A percentile compares a stretch with the other conserved stretches of the same genome.
phyloP scores from a whole-genome alignment of 208 protist species.

The Leishmania lainsoni region DNA sequence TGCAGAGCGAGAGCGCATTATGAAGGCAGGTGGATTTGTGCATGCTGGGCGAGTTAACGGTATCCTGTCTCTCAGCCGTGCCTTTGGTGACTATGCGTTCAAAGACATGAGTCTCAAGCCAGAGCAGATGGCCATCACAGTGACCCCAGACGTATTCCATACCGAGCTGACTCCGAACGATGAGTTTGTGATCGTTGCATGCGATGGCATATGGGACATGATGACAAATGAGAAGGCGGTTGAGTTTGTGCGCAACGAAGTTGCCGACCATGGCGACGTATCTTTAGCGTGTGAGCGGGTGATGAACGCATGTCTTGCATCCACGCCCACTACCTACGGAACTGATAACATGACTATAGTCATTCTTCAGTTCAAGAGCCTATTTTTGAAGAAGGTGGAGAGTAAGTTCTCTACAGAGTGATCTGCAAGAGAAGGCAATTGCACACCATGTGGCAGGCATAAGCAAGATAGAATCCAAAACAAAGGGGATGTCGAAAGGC shows the following conservation, averaged over 20 bases:
- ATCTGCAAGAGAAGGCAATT: neutral
- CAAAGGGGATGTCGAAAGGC: neutral
- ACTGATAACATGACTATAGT: constrained; percentile 94
- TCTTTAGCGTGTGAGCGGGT: constrained; percentile 86
- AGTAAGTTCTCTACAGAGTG: constrained; percentile 34
- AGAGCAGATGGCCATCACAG: constrained; percentile 78
- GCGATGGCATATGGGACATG: constrained; percentile 94
- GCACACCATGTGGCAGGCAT: neutral
- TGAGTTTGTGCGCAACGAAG: constrained; percentile 87
- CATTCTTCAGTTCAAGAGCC: constrained; percentile 91
- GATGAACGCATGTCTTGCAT: constrained; percentile 81
- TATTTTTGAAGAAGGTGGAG: constrained; percentile 83
- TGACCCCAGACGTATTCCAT: constrained; percentile 72
- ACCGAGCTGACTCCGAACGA: constrained; percentile 81
- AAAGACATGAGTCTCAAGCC: constrained; percentile 76
- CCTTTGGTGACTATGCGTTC: constrained; percentile 95
- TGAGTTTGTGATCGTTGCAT: constrained; percentile 94
- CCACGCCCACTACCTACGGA: constrained; percentile 66
- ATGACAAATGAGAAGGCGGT: constrained; percentile 90
- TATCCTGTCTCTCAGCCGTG: constrained; percentile 93
- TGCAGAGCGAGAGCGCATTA: constrained; percentile 86
- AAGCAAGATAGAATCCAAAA: constrained; percentile 3
- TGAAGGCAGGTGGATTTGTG: constrained; percentile 89
- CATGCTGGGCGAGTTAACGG: constrained; percentile 93
- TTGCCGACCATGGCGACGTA: constrained; percentile 82